Evolutionary conservation across 2,329 filamentous ascomycete genomes (phyloP).

Genomic region (Colletotrichum sp.): DNA sequence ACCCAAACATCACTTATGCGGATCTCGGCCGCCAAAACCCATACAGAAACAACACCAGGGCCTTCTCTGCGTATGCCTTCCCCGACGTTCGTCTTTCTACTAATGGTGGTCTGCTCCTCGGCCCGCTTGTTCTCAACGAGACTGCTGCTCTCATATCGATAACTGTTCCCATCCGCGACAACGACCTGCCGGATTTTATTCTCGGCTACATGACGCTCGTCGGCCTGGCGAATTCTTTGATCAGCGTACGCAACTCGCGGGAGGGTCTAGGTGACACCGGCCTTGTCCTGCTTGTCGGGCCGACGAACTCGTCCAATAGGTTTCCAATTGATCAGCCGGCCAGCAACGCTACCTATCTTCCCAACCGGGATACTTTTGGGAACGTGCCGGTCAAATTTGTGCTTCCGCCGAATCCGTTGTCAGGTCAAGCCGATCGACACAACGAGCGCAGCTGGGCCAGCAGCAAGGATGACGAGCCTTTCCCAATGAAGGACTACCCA

Average conservation of each 20-base stretch:
- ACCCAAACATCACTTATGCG: slow-evolving; percentile 78
- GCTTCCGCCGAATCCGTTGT: slow-evolving; percentile 56
- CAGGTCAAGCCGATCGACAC: slow-evolving; percentile 53
- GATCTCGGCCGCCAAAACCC: slow-evolving; percentile 46
- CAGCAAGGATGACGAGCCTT: slow-evolving; percentile 50
- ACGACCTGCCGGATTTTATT: slow-evolving; percentile 63
- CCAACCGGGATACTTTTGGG: slow-evolving; percentile 41
- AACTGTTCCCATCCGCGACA: slow-evolving; percentile 79
- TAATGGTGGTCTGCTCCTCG: slow-evolving; percentile 71
- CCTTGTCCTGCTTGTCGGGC: slow-evolving; percentile 73
- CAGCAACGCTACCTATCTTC: slow-evolving; percentile 51
- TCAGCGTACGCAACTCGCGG: slow-evolving; percentile 64
- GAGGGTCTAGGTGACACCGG: slow-evolving; percentile 77
- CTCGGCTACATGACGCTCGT: slow-evolving; percentile 86
- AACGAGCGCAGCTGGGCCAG: slow-evolving; percentile 44
- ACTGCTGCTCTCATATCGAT: slow-evolving; percentile 80
- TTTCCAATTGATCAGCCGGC: slow-evolving; percentile 52
- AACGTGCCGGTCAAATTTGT: slow-evolving; percentile 61
- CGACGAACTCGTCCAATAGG: slow-evolving; percentile 68
- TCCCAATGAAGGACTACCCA: slow-evolving; percentile 66
- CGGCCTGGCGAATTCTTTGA: slow-evolving; percentile 69
- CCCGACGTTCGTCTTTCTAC: slow-evolving; percentile 54
- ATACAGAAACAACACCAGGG: slow-evolving; percentile 43
- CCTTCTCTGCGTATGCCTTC: slow-evolving; percentile 54
- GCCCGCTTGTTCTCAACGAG: slow-evolving; percentile 75